These are phyloP conservation scores for Dimocarpus longan DNA, from an alignment of 345 rosid genomes.

Conservation along the genomic window DNA sequence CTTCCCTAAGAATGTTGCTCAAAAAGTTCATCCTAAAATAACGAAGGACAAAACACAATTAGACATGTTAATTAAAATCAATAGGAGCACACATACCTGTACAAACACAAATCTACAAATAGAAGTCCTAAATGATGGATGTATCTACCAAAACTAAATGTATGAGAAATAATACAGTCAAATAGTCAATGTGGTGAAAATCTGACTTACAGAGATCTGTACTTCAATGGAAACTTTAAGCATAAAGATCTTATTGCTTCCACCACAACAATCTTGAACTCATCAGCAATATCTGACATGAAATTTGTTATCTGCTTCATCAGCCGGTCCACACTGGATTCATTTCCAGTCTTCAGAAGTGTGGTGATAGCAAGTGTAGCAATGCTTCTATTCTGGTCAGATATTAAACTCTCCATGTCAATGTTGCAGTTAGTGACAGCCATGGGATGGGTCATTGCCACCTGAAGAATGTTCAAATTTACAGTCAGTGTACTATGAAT, in stretches of 20 bases:
- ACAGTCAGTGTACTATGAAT: neutral
- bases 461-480: slow-evolving; percentile 49
- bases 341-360: slow-evolving; percentile 96
- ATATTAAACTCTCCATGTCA: slow-evolving; percentile 97
- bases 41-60: slow-evolving; percentile 18
- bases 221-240: slow-evolving; percentile 93
- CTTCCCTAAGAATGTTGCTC: slow-evolving; percentile 98
- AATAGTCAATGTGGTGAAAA: neutral
- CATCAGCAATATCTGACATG: slow-evolving; percentile 99
- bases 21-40: slow-evolving; percentile 91
- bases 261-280: slow-evolving; percentile 97
- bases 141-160: neutral
- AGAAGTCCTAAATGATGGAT: neutral
- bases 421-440: slow-evolving; percentile 98
- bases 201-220: slow-evolving; percentile 83
- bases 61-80: neutral
- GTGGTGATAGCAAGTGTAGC: slow-evolving; percentile 99
- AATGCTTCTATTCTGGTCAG: slow-evolving; percentile 98
- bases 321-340: slow-evolving; percentile 95
- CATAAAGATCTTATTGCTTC: slow-evolving; percentile 98
- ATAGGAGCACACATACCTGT: neutral
- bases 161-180: neutral
- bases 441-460: slow-evolving; percentile 99
- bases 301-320: slow-evolving; percentile 99
- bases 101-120: neutral